Base-by-base conservation (phyloP, 2,329 filamentous ascomycete species). In the Periconia sp. region DNA sequence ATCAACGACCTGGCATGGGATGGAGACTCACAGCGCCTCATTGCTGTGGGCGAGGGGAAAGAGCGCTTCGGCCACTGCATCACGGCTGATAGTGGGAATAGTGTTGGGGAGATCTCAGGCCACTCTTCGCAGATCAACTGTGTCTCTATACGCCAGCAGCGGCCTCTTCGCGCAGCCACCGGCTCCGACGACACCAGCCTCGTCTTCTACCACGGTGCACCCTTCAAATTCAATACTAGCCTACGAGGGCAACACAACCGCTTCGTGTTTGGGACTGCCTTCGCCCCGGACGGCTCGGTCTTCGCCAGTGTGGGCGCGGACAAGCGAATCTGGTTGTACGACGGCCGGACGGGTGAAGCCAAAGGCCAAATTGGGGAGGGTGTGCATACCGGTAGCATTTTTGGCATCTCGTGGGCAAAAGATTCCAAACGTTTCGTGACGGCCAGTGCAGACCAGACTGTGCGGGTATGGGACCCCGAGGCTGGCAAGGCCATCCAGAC, bases 1-100 rank as follows among this genome's bases (percentile, higher is more conserved):
- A 92, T 99, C 73, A 95, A 96, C 68, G 94, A 99, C 69, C 84
- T 99, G 54, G 92, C 91, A 1, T 99, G 94, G 92, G 94, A 97
- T 63, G 92, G 92, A 43, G 94, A 99, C 72, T 95, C 89, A 48
- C 92, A 96, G 76, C 87, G 94, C 36, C 87, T 99, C 65, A 96
- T 97, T 62, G 94, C 92, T 3, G 92, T 99, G 4, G 94, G 94
- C 31, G 89, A 97, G 59, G 94, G 94, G 37, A 92, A 92, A 65
- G 91, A 97, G 74, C 83, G 90, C 43, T 96, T 90, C 68, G 92
- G 92, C 11, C 89, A 92, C 70, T 96, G 90, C 76, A 91, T 97
- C 67, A 96, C 90, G 12, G 66, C 19, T 56, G 94, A 97, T 73
- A 95, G 89, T 65, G 94, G 94, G 53, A 99, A 99, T 75, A 92